A percentile compares a stretch with the other conserved stretches of the same genome.
Evolutionary conservation across 768 basidiomycete species (phyloP).

Genomic region (Candolleomyces eurysporus): DNA sequence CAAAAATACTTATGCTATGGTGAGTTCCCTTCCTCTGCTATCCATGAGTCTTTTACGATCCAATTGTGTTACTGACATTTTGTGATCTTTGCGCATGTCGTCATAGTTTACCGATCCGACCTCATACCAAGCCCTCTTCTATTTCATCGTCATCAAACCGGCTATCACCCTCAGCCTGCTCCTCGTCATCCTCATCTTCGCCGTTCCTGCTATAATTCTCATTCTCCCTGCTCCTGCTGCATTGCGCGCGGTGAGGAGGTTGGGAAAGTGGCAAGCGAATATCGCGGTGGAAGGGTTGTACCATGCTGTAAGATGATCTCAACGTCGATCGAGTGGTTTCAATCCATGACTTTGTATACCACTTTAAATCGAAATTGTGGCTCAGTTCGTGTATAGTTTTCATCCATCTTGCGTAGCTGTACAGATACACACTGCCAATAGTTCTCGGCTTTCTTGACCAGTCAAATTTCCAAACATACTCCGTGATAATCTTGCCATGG

Average conservation of each 20-base stretch:
- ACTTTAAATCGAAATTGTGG: too few species aligned
- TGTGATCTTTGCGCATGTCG: not conserved
- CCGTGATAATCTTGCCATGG: too few species aligned
- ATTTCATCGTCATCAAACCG: slow-evolving; percentile 86
- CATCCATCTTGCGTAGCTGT: too few species aligned
- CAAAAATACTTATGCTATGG: slow-evolving; percentile 80
- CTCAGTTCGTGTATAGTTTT: too few species aligned
- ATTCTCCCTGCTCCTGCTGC: slow-evolving; percentile 68
- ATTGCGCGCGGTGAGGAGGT: slow-evolving; percentile 57
- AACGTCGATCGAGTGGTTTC: too few species aligned
- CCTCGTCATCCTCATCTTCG: slow-evolving; percentile 50
- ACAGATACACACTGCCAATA: too few species aligned
- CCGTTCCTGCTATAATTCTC: slow-evolving; percentile 56
- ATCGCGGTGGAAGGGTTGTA: slow-evolving; percentile 74
- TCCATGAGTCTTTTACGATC: not conserved
- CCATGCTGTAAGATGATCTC: slow-evolving; percentile 35
- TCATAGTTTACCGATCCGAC: slow-evolving; percentile 75
- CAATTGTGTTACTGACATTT: too few species aligned
- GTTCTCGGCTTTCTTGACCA: too few species aligned
- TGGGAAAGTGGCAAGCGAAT: slow-evolving; percentile 84
- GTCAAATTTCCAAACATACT: too few species aligned
- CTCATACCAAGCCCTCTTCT: slow-evolving; percentile 83
- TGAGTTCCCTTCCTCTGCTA: slow-evolving; percentile 27
- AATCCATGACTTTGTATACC: too few species aligned
- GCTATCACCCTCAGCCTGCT: slow-evolving; percentile 70